Conservation (phyloP, 106 monocot genomes). For the Dactylorhiza incarnata region DNA sequence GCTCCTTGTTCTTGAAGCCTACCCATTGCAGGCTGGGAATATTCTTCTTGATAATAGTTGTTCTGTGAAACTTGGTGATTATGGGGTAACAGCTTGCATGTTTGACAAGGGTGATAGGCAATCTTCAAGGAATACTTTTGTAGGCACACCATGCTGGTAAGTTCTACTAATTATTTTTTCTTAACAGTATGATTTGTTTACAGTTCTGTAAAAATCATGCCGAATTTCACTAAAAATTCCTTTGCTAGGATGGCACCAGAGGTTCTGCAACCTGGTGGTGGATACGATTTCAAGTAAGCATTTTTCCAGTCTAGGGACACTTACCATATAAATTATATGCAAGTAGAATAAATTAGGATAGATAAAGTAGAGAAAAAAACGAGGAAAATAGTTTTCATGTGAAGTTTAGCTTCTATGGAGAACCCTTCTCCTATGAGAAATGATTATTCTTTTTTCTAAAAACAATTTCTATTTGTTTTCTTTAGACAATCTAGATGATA, state of each 20-base stretch:
- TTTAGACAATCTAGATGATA: background rate
- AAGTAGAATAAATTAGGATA: background rate
- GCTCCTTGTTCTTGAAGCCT: background rate
- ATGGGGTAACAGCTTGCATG: slow-evolving; percentile 90
- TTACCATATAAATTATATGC: background rate
- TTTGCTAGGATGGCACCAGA: slow-evolving; percentile 86
- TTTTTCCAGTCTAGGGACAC: no score
- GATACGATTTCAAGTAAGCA: slow-evolving; percentile 90
- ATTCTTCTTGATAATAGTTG: slow-evolving; percentile 77
- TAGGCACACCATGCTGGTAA: slow-evolving; percentile 92
- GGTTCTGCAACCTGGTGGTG: slow-evolving; percentile 80
- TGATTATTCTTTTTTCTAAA: background rate
- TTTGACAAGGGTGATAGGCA: slow-evolving; percentile 87
- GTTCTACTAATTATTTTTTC: background rate
- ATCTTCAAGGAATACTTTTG: slow-evolving; percentile 75
- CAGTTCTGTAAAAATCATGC: background rate
- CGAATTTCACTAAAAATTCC: background rate
- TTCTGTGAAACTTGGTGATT: slow-evolving; percentile 76
- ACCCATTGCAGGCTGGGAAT: slow-evolving; percentile 70
- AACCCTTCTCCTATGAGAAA: background rate
- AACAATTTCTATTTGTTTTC: background rate
- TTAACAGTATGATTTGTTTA: background rate
- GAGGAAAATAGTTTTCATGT: background rate
- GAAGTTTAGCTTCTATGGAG: background rate
- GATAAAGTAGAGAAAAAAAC: background rate